A percentile compares a stretch with the other conserved stretches of the same genome.
These are phyloP conservation scores for Aureobasidium sp. DNA, from an alignment of 2,329 filamentous ascomycete genomes.

Conservation along the genomic window DNA sequence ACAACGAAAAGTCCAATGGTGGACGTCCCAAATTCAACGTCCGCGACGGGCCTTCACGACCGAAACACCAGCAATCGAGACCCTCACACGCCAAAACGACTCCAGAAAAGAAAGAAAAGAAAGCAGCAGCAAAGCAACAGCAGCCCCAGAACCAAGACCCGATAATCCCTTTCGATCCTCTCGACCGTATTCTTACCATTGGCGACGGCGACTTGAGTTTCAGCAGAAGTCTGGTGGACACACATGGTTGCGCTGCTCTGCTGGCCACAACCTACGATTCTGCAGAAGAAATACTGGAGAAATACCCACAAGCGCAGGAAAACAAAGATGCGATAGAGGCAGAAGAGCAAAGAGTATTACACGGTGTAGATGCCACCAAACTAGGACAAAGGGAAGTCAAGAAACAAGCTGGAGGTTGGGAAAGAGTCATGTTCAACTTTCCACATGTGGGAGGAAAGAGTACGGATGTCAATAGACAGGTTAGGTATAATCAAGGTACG, in stretches of 20 bases:
- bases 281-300: constrained; percentile 51
- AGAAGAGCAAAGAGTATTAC: constrained; percentile 44
- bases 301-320: constrained; percentile 56
- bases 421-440: constrained; percentile 90
- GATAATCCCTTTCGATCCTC: constrained; percentile 57
- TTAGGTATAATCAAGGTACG: constrained; percentile 69
- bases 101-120: not conserved
- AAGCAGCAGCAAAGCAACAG: not conserved
- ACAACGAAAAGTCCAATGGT: not conserved
- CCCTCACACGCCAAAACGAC: not conserved
- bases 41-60: not conserved
- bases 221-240: constrained; percentile 54
- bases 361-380: constrained; percentile 60
- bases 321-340: constrained; percentile 48
- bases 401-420: constrained; percentile 44
- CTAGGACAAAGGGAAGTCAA: constrained; percentile 40
- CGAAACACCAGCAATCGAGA: not conserved
- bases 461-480: constrained; percentile 90
- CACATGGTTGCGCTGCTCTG: constrained; percentile 58
- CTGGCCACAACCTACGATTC: constrained; percentile 63
- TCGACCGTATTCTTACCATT: constrained; percentile 64
- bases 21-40: not conserved
- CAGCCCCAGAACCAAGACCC: constrained; percentile 26
- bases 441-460: constrained; percentile 88
- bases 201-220: constrained; percentile 79